phyloP scores from a whole-genome alignment of 192 early-diverging fungal genomes.

The Umbelopsis sp. region DNA sequence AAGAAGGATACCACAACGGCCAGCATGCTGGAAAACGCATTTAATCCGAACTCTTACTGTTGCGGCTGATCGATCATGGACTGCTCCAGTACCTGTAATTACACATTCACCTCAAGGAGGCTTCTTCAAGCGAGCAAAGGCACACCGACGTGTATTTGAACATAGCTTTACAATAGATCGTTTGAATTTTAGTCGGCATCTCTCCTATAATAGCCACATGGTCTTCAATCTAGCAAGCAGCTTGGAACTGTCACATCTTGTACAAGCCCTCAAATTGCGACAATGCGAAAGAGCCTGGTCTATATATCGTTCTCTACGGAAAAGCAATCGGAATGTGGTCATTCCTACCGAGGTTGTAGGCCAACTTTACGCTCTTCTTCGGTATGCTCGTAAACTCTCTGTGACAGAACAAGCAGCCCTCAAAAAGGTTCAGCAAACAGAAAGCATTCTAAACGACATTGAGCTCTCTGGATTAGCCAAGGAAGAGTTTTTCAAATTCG shows the following conservation, averaged over 20 bases:
- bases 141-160: not conserved
- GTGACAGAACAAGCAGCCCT: not conserved
- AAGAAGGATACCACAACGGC: not conserved
- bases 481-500: not conserved
- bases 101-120: not conserved
- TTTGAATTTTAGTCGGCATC: not conserved
- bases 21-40: not conserved
- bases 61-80: constrained; percentile 2
- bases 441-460: not conserved
- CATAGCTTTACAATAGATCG: not conserved
- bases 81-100: not conserved
- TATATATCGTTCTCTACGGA: constrained; percentile 1
- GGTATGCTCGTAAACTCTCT: not conserved
- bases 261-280: not conserved
- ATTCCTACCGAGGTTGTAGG: not conserved
- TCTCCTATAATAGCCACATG: not conserved
- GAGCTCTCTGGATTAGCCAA: not conserved
- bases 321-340: not conserved
- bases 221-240: constrained; percentile 14
- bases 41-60: not conserved
- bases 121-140: not conserved
- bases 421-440: not conserved
- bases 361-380: not conserved
- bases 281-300: constrained; percentile 5
- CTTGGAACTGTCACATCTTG: constrained; percentile 14